Conservation (phyloP, 805 yeast genomes). For the Jamesozyma rosinii region DNA sequence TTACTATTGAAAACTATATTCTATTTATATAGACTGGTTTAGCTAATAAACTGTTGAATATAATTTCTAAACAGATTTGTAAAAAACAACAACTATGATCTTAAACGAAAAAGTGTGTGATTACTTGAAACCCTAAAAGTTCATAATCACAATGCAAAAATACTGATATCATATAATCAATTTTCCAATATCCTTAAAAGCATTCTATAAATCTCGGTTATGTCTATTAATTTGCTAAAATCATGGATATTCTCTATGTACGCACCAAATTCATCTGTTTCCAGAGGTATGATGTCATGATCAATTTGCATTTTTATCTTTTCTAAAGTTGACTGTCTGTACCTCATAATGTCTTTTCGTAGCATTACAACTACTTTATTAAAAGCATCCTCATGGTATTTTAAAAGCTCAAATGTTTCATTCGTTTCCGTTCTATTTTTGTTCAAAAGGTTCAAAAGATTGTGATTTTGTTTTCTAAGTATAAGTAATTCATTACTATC, state of each 20-base stretch:
- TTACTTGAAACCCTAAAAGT: too few relatives aligned
- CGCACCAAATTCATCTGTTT: slow-evolving; percentile 15
- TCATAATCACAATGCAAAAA: too few relatives aligned
- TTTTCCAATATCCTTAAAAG: background rate
- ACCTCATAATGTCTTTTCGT: slow-evolving; percentile 13
- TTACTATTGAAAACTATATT: too few relatives aligned
- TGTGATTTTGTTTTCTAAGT: slow-evolving; percentile 1
- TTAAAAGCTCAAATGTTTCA: slow-evolving; percentile 12
- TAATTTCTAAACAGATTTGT: too few relatives aligned
- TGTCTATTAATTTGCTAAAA: slow-evolving; percentile 13
- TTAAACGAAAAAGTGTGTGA: too few relatives aligned
- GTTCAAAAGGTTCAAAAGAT: slow-evolving; percentile 4
- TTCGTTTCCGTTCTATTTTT: slow-evolving; percentile 6
- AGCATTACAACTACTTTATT: slow-evolving; percentile 12
- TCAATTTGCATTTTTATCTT: slow-evolving; percentile 9
- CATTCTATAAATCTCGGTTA: slow-evolving; percentile 14
- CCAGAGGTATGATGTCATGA: slow-evolving; percentile 12
- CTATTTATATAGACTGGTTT: too few relatives aligned
- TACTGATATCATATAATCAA: too few relatives aligned
- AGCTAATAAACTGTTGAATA: too few relatives aligned
- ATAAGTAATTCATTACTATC: background rate
- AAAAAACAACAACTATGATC: too few relatives aligned
- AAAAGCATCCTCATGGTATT: slow-evolving; percentile 15
- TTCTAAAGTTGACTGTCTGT: slow-evolving; percentile 8
- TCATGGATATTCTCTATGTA: slow-evolving; percentile 15